These are phyloP conservation scores for Colletotrichum liaoningense DNA, from an alignment of 2,329 filamentous ascomycete species.

Conservation along the genomic window DNA sequence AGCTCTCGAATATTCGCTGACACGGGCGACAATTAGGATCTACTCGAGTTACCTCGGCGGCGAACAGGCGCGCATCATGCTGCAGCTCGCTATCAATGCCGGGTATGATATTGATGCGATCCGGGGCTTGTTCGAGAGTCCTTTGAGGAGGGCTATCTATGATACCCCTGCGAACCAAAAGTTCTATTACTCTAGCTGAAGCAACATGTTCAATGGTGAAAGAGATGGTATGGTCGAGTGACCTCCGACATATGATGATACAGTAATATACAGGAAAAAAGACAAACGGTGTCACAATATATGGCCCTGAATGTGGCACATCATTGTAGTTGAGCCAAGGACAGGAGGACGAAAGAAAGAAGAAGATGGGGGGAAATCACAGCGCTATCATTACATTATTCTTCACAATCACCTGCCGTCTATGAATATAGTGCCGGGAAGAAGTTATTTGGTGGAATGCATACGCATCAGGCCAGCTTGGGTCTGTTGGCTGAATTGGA, in stretches of 20 bases:
- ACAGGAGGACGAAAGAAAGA: too few relatives aligned
- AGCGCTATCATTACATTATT: background rate
- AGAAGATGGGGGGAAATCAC: background rate
- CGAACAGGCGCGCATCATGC: conserved; percentile 46
- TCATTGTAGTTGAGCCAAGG: too few relatives aligned
- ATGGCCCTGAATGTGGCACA: too few relatives aligned
- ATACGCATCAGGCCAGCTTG: background rate
- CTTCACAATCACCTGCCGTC: background rate
- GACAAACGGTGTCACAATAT: background rate
- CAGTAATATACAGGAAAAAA: background rate
- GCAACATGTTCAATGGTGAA: too few relatives aligned
- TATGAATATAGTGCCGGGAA: background rate
- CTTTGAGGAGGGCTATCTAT: conserved; percentile 36
- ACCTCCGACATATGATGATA: background rate
- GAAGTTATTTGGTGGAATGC: background rate
- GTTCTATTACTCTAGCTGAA: conserved; percentile 2
- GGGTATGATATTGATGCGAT: conserved; percentile 43
- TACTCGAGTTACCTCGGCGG: conserved; percentile 43
- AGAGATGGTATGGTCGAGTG: background rate
- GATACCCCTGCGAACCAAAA: background rate
- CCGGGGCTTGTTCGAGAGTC: conserved; percentile 44
- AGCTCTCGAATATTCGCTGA: background rate
- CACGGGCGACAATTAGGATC: conserved; percentile 35
- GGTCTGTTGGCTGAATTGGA: background rate
- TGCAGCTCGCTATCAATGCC: conserved; percentile 45